Conservation (phyloP, 1,284 basidiomycete genomes). For the Papiliotrema laurentii region DNA sequence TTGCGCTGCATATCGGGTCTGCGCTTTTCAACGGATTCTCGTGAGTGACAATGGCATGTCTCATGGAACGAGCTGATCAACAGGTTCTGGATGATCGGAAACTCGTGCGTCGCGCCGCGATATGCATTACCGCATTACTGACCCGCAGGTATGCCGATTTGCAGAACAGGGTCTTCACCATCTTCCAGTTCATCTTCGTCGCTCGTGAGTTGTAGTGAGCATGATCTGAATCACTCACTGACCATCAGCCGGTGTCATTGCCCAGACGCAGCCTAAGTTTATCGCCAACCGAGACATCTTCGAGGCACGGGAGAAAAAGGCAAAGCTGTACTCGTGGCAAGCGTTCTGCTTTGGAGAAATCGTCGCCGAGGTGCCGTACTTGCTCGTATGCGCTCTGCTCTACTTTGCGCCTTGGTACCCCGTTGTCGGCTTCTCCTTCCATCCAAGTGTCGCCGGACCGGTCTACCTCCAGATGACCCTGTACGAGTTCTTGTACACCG, state of each 20-base stretch:
- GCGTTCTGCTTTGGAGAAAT: conserved; percentile 40
- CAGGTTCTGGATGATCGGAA: conserved; percentile 38
- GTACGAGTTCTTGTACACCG: conserved; percentile 47
- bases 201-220: conserved; percentile 21
- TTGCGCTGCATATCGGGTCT: conserved; percentile 15
- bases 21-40: conserved; percentile 44
- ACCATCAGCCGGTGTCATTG: conserved; percentile 34
- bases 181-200: conserved; percentile 46
- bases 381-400: conserved; percentile 39
- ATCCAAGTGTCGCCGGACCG: conserved; percentile 28
- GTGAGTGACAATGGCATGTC: conserved; percentile 11
- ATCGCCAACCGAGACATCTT: conserved; percentile 46
- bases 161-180: conserved; percentile 35
- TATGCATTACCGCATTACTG: background rate
- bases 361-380: conserved; percentile 42
- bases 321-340: conserved; percentile 44
- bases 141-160: conserved; percentile 18
- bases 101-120: conserved; percentile 12
- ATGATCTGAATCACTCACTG: background rate
- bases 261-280: conserved; percentile 47
- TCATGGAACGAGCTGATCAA: background rate
- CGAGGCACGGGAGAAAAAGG: conserved; percentile 45
- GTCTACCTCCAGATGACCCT: conserved; percentile 44
- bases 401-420: conserved; percentile 38
- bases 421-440: conserved; percentile 32